phyloP scores from a whole-genome alignment of 768 basidiomycete genomes.

The Mycena haematopus region DNA sequence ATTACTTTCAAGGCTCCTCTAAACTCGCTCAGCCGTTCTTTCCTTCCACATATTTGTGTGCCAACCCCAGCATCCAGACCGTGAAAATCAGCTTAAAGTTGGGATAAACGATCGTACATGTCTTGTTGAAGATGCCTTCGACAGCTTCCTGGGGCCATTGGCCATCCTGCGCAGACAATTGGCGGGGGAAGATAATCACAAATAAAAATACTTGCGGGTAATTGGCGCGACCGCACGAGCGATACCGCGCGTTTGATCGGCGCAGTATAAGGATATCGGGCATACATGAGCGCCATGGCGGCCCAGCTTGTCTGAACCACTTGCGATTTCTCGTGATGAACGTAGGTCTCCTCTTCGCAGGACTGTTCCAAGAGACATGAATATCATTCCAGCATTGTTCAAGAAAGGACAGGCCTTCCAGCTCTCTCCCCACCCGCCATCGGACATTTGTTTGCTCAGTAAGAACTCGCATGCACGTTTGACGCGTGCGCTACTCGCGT shows the following conservation, averaged over 20 bases:
- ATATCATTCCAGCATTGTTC: neutral
- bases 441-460: conserved; percentile 78
- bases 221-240: conserved; percentile 90
- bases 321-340: conserved; percentile 83
- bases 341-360: conserved; percentile 78
- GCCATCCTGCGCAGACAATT: conserved; percentile 64
- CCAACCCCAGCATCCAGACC: conserved; percentile 93
- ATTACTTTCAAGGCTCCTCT: too few relatives aligned
- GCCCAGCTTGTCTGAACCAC: conserved; percentile 96
- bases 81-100: conserved; percentile 97
- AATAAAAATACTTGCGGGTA: conserved; percentile 57
- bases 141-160: conserved; percentile 98
- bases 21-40: neutral
- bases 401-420: conserved; percentile 71
- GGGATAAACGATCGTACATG: conserved; percentile 81
- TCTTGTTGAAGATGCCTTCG: conserved; percentile 93
- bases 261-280: conserved; percentile 76
- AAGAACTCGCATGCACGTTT: conserved; percentile 86
- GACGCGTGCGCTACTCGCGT: conserved; percentile 69
- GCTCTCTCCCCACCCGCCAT: conserved; percentile 99
- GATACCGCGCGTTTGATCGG: conserved; percentile 80
- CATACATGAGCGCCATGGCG: conserved; percentile 89
- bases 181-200: neutral
- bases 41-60: conserved; percentile 71
- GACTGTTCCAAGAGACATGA: conserved; percentile 55